Base-by-base conservation (phyloP, 441 rosid genomes). In the Lepidium campestre region DNA sequence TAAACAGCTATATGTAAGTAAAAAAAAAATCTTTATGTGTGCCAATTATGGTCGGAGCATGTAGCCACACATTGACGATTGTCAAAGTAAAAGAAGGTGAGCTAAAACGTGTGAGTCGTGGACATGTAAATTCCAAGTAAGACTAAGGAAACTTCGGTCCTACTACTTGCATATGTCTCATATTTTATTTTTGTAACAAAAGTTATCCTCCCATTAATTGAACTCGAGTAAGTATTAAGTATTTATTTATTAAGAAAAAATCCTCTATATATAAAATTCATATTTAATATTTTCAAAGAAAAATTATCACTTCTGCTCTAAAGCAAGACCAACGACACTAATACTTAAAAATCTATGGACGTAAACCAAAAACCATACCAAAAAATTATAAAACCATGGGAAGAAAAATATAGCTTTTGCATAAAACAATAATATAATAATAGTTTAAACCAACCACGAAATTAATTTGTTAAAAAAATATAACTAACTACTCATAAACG, bases 81-180 rank as follows among this genome's bases (percentile, higher is more conserved):
- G 64, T 58, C 50, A 58, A 59, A 42, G 64, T 59, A 41, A 58
- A 27, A 13, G 0, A 57, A 40, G 48, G 63, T 58, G 63, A 41
- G 63, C 64, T 41, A 34, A 40, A 59, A 13, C 52, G 52, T 42
- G 52, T 42, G n/a, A 22, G 25, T 12, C 32, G 9, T 48, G 53
- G 53, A 11, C 27, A 27, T 27, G 10, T 41, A 41, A 11, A 57
- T 57, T 57, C 63, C 49, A 18, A 29, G 17, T 59, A 29, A 27
- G 39, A 59, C 50, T 15, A 42, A 8, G 5, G 11, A 15, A 42
- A 58, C 25, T 17, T 10, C 17, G 25, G 25, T 7, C 64, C 47
- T 57, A 39, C n/a, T 57, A 20, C 18, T 37, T 37, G 4, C 32
- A 10, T 4, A 57, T 29, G 17, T 19, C 17, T 23, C 14, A 14